A percentile compares a stretch with the other conserved stretches of the same genome.
These are phyloP conservation scores for Syncephalastrum monosporum DNA, from an alignment of 371 early-diverging fungal genomes.

Conservation along the genomic window DNA sequence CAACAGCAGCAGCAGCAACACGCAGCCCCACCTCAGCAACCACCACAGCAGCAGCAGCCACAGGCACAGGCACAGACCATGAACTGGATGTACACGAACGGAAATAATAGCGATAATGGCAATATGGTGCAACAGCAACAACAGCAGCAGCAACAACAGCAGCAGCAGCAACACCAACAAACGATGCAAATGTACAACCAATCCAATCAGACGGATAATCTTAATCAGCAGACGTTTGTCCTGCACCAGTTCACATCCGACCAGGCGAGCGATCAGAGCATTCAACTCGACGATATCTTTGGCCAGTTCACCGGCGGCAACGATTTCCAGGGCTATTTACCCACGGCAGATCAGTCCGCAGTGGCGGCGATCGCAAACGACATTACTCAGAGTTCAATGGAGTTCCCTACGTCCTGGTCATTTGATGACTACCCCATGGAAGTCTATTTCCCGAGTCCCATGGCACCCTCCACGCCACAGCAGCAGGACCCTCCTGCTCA, in stretches of 20 bases:
- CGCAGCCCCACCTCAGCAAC: not conserved
- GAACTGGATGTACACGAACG: slow-evolving; percentile 10
- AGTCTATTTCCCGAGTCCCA: slow-evolving; percentile 17
- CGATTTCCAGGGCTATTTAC: slow-evolving; percentile 11
- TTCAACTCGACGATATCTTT: slow-evolving; percentile 45
- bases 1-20: slow-evolving; percentile 7
- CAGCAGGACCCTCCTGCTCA: slow-evolving; percentile 7
- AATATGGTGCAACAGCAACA: slow-evolving; percentile 13
- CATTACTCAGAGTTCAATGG: slow-evolving; percentile 4
- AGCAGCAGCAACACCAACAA: slow-evolving; percentile 4
- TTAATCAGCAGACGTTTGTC: slow-evolving; percentile 23
- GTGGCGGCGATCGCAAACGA: slow-evolving; percentile 10
- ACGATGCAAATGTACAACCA: slow-evolving; percentile 1
- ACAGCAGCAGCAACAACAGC: slow-evolving; percentile 5
- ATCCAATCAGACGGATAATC: slow-evolving; percentile 13
- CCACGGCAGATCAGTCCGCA: slow-evolving; percentile 1
- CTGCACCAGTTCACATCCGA: slow-evolving; percentile 47
- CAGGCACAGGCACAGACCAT: slow-evolving; percentile 7
- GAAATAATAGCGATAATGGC: slow-evolving; percentile 6
- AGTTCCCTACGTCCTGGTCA: slow-evolving; percentile 2
- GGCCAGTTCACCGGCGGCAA: slow-evolving; percentile 24
- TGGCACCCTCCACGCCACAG: slow-evolving; percentile 7
- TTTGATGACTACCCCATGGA: slow-evolving; percentile 14
- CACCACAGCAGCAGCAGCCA: slow-evolving; percentile 12
- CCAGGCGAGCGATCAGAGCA: slow-evolving; percentile 45